Base-by-base conservation (phyloP, 441 rosid genomes). In the Pelargonium australe region DNA sequence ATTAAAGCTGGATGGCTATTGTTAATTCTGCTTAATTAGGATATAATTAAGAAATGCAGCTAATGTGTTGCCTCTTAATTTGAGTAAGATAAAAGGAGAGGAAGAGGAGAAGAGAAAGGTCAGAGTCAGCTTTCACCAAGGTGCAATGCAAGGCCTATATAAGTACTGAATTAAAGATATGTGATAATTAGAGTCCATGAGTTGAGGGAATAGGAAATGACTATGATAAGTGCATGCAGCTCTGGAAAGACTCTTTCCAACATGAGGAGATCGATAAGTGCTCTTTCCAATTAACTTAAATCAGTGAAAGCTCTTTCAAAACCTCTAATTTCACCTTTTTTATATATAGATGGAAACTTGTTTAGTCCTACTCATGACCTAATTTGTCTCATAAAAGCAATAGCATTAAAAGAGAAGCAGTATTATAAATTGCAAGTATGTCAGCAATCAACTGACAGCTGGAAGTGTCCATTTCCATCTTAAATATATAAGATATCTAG, bases 281-380 rank as follows among this genome's bases (percentile, higher is more conserved):
- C 31, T 25, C 31, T 53, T 74, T 71, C 74, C 79, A 77, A 76
- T 81, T 78, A 66, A 73, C 37, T 69, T 72, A 72, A 62, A 72
- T 55, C 55, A 74, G 47, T 70, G 3, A 41, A 44, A 70, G 64
- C n/a, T 16, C 25, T 65, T 65, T 68, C 61, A 61, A 68, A 23
- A 49, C 53, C 41, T 34, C 13, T 72, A 68, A 43, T 68, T 70
- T 63, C 8, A 49, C 43, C 43, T 44, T 74, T 69, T 20, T 20
- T 20, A 20, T 45, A 53, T 37, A 58, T 64, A 72, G 0, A 68
- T 19, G 17, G 51, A 49, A 63, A 47, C 28, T 25, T 16, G 40
- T 17, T 17, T 2, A 55, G 86, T 84, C 82, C 69, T 67, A 68
- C 61, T 77, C 87, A 72, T 70, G 82, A 76, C 86, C 86, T 80